Percentiles rank a stretch among this genome's conserved stretches.
Evolutionary conservation across 2,329 filamentous ascomycete species (phyloP).

Genomic region (Cladosporium sp.): DNA sequence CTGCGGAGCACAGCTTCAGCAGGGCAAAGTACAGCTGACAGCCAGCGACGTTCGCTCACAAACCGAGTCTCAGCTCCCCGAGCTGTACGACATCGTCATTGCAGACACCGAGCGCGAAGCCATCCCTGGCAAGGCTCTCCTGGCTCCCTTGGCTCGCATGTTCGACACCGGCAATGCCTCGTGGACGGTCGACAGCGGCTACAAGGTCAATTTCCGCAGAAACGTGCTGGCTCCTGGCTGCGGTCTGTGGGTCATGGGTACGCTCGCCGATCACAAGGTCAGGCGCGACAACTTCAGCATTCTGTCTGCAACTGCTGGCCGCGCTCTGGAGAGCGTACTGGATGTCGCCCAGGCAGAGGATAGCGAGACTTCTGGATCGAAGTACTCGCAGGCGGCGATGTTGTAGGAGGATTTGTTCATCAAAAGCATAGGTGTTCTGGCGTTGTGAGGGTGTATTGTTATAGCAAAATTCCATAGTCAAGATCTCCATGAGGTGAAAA

Average conservation of each 20-base stretch:
- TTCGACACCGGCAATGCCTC: slow-evolving; percentile 15
- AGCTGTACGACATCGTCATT: slow-evolving; percentile 20
- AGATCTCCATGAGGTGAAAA: too few relatives aligned
- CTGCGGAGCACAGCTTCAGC: slow-evolving; percentile 13
- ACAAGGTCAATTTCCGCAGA: slow-evolving; percentile 22
- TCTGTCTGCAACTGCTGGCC: slow-evolving; percentile 19
- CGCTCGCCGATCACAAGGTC: slow-evolving; percentile 17
- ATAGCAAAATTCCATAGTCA: too few relatives aligned
- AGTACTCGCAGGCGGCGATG: slow-evolving; percentile 19
- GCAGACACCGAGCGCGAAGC: slow-evolving; percentile 19
- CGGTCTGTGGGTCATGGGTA: slow-evolving; percentile 23
- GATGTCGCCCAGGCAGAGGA: slow-evolving; percentile 13
- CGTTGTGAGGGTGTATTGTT: too few relatives aligned
- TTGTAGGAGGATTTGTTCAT: slow-evolving; percentile 13
- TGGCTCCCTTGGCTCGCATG: slow-evolving; percentile 14
- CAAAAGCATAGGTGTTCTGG: too few relatives aligned
- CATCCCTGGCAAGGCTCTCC: slow-evolving; percentile 14
- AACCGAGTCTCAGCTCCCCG: slow-evolving; percentile 10
- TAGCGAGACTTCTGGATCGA: slow-evolving; percentile 1
- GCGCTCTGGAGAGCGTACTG: slow-evolving; percentile 17
- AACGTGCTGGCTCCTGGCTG: slow-evolving; percentile 16
- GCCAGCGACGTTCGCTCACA: slow-evolving; percentile 17
- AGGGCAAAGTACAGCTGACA: slow-evolving; percentile 14
- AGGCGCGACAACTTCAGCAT: slow-evolving; percentile 20
- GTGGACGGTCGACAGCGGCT: slow-evolving; percentile 19